phyloP scores from a whole-genome alignment of 805 yeast genomes.

The Lipomyces kockii region DNA sequence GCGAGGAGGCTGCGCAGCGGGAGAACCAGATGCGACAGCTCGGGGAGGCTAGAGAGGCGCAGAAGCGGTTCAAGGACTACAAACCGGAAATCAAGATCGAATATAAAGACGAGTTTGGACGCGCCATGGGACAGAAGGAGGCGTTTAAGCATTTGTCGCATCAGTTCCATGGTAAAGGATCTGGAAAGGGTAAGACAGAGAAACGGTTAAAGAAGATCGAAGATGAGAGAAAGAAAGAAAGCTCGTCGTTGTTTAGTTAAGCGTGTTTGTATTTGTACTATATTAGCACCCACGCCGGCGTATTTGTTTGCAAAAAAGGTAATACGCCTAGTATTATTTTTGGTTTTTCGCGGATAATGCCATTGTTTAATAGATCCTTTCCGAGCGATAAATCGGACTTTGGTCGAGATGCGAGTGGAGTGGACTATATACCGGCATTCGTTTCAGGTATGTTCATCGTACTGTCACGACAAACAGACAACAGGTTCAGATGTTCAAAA shows the following conservation, averaged over 20 bases:
- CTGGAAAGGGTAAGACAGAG: constrained; percentile 47
- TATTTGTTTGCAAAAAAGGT: neutral
- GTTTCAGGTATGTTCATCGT: neutral
- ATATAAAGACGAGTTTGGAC: constrained; percentile 70
- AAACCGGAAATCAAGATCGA: constrained; percentile 54
- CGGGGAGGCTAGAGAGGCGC: constrained; percentile 44
- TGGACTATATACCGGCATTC: neutral
- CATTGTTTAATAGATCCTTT: constrained; percentile 1
- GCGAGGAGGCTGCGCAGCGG: constrained; percentile 43
- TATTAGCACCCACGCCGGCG: neutral
- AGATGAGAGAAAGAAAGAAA: constrained; percentile 40
- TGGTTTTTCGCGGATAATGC: neutral
- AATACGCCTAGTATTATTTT: neutral
- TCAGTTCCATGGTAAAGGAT: constrained; percentile 68
- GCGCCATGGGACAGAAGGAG: constrained; percentile 61
- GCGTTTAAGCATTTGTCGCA: constrained; percentile 81
- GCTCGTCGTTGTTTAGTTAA: constrained; percentile 29
- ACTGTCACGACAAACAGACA: neutral
- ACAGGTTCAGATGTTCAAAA: neutral
- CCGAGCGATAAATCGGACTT: neutral
- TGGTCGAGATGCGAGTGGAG: neutral
- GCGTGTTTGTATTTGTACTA: neutral
- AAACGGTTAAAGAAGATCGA: constrained; percentile 42
- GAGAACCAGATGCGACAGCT: constrained; percentile 40
- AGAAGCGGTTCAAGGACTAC: constrained; percentile 47